Conservation (phyloP, 129 eudicot genomes). For the Arctium minus region DNA sequence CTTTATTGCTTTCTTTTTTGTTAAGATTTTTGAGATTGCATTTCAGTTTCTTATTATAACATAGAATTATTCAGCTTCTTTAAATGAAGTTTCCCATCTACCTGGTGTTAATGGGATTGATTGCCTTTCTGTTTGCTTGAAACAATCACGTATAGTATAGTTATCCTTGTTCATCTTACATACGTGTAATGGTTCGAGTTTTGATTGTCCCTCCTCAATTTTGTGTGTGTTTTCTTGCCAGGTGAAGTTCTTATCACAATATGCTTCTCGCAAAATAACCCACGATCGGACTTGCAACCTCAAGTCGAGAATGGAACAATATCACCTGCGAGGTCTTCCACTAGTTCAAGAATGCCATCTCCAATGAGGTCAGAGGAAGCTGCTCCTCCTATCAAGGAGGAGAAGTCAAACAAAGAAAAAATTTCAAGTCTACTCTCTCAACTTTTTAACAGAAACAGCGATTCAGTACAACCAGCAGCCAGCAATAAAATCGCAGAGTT, state of each 20-base stretch:
- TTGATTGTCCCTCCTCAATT: background rate
- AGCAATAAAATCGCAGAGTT: conserved; percentile 34
- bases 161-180: background rate
- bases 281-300: conserved; percentile 39
- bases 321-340: conserved; percentile 46
- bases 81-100: background rate
- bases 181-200: background rate
- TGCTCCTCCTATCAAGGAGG: conserved; percentile 50
- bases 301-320: conserved; percentile 29
- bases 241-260: conserved; percentile 87
- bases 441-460: conserved; percentile 58
- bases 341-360: conserved; percentile 53
- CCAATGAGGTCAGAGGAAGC: conserved; percentile 57
- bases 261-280: conserved; percentile 66
- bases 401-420: conserved; percentile 43
- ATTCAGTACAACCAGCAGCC: conserved; percentile 19
- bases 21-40: background rate
- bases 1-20: background rate
- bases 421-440: conserved; percentile 62
- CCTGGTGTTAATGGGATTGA: background rate
- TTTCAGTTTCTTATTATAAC: background rate
- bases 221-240: conserved; percentile 16
- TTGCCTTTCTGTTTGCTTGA: background rate
- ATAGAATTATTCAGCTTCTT: background rate
- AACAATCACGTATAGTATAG: background rate